Evolutionary conservation across 2,329 filamentous ascomycete genomes (phyloP).

Genomic region (Colletotrichum camelliae): DNA sequence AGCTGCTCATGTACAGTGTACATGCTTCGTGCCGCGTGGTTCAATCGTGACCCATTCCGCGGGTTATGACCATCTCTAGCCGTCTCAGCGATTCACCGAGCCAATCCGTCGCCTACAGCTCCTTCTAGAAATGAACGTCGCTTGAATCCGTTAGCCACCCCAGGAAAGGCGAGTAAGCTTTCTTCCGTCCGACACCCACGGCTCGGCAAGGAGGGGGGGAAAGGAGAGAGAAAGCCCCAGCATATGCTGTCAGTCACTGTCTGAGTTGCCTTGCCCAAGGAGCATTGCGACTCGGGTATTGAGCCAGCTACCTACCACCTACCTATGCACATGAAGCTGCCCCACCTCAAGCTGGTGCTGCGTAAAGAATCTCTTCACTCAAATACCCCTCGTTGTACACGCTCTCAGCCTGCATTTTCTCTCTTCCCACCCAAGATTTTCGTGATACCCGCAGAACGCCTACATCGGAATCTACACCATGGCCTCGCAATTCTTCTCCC

Average conservation of each 20-base stretch:
- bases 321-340: too few species aligned
- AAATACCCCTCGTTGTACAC: neutral
- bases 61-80: neutral
- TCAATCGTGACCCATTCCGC: slow-evolving; percentile 3
- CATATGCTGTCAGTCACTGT: neutral
- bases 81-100: neutral
- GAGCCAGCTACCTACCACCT: neutral
- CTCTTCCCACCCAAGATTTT: neutral
- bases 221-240: neutral
- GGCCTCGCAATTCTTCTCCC: slow-evolving; percentile 53
- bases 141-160: neutral
- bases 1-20: neutral
- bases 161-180: neutral
- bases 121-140: neutral
- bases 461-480: slow-evolving; percentile 27
- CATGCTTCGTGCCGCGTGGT: neutral
- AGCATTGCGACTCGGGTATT: neutral
- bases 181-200: neutral
- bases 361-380: neutral
- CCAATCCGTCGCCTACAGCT: neutral
- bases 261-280: neutral
- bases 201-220: neutral
- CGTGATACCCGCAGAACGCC: neutral
- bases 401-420: neutral
- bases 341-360: neutral